These are phyloP conservation scores for Recurvomyces mirabilis DNA, from an alignment of 495 filamentous ascomycete species.

Conservation along the genomic window DNA sequence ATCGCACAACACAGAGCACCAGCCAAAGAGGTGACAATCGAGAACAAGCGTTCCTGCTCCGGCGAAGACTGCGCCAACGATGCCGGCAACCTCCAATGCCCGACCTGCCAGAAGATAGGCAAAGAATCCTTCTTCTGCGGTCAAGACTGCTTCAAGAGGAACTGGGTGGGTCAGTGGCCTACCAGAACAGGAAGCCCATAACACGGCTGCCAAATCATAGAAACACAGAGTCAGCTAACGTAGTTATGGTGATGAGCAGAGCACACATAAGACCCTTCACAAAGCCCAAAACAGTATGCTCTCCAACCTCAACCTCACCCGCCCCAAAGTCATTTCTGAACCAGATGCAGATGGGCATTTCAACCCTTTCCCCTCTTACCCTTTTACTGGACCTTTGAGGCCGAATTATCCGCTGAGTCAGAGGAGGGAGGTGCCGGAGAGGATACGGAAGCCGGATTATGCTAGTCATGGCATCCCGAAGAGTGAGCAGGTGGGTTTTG, in stretches of 20 bases:
- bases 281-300: constrained; percentile 72
- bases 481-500: constrained; percentile 49
- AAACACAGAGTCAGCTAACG: too few species aligned
- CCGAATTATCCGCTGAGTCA: constrained; percentile 84
- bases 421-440: constrained; percentile 59
- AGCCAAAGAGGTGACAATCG: constrained; percentile 20
- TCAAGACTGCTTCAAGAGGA: constrained; percentile 97
- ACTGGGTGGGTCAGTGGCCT: constrained; percentile 61
- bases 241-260: too few species aligned
- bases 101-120: constrained; percentile 80
- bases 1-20: constrained; percentile 4
- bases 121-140: constrained; percentile 94
- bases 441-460: constrained; percentile 79
- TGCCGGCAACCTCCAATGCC: constrained; percentile 77
- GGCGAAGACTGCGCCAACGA: constrained; percentile 75
- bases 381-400: constrained; percentile 67
- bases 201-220: too few species aligned
- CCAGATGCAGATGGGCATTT: constrained; percentile 75
- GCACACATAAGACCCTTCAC: constrained; percentile 75
- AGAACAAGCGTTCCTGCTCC: constrained; percentile 56
- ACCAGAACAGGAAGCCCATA: background rate
- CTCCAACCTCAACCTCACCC: constrained; percentile 43
- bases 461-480: constrained; percentile 69
- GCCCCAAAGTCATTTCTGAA: constrained; percentile 72
- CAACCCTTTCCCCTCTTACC: constrained; percentile 83